Evolutionary conservation across 176 grass and related monocot genomes (phyloP).

Genomic region (Oryza longistaminata): DNA sequence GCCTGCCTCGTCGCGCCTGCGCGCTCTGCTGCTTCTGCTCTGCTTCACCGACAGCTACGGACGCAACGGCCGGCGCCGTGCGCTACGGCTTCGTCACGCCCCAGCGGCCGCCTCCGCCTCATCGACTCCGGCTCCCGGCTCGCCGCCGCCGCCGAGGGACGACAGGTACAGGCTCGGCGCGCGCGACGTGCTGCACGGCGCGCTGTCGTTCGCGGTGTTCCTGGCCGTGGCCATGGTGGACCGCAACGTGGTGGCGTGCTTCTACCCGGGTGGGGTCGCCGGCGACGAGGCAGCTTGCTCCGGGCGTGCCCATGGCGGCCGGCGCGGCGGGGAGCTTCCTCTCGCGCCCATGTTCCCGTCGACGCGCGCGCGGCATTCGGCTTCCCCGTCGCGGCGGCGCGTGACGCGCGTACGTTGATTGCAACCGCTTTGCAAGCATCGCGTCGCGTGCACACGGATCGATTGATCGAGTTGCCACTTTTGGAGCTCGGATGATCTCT

Average conservation of each 20-base stretch:
- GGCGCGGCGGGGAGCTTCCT: conserved; percentile 54
- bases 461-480: no score
- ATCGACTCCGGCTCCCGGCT: background rate
- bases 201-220: conserved; percentile 59
- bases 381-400: conserved; percentile 30
- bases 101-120: conserved; percentile 38
- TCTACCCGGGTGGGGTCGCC: conserved; percentile 50
- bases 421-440: no score
- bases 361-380: conserved; percentile 58
- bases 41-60: conserved; percentile 88
- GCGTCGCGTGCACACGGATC: no score
- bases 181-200: conserved; percentile 52
- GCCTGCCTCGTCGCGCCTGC: conserved; percentile 53
- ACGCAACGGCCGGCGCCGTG: conserved; percentile 43
- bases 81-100: conserved; percentile 58
- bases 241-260: conserved; percentile 59
- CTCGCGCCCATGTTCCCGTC: conserved; percentile 63
- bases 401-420: no score
- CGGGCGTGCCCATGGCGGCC: conserved; percentile 38
- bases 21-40: conserved; percentile 57
- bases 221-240: conserved; percentile 57
- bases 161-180: conserved; percentile 26
- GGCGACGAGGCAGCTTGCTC: conserved; percentile 43
- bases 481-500: no score
- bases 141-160: background rate